Conservation (phyloP, 371 early-diverging fungal species). For the Apophysomyces sp. region DNA sequence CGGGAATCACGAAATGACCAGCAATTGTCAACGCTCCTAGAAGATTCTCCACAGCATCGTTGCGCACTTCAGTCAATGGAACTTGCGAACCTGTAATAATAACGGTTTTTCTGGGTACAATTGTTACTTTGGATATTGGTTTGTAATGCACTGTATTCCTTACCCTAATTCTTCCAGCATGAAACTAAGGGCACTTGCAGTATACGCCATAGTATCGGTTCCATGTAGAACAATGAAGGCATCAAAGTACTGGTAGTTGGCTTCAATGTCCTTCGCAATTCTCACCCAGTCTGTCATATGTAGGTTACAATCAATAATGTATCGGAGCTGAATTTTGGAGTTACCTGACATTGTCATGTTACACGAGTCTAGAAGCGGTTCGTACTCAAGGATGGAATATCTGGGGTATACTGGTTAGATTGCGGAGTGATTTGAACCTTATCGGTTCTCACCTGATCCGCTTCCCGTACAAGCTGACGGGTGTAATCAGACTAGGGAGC, state of each 20-base stretch:
- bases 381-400: constrained; percentile 92
- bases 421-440: constrained; percentile 4
- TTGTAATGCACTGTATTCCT: not conserved
- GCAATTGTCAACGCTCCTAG: constrained; percentile 89
- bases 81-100: constrained; percentile 96
- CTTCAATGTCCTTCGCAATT: constrained; percentile 94
- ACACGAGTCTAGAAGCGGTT: constrained; percentile 90
- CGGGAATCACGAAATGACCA: constrained; percentile 97
- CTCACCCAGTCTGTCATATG: constrained; percentile 85
- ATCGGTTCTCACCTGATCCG: constrained; percentile 65
- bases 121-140: not conserved
- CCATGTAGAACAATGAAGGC: constrained; percentile 94
- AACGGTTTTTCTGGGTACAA: constrained; percentile 79
- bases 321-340: not conserved
- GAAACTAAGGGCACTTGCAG: constrained; percentile 92
- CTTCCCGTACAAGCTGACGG: constrained; percentile 89
- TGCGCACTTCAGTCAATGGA: constrained; percentile 95
- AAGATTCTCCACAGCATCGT: constrained; percentile 96
- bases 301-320: not conserved
- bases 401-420: constrained; percentile 15
- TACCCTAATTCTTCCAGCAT: constrained; percentile 93
- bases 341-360: constrained; percentile 89
- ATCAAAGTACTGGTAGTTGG: constrained; percentile 88
- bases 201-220: constrained; percentile 95
- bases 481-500: constrained; percentile 83